A percentile compares a stretch with the other conserved stretches of the same genome.
Conservation (phyloP, 768 basidiomycete genomes). For the Termitomyces bulborhizus region DNA sequence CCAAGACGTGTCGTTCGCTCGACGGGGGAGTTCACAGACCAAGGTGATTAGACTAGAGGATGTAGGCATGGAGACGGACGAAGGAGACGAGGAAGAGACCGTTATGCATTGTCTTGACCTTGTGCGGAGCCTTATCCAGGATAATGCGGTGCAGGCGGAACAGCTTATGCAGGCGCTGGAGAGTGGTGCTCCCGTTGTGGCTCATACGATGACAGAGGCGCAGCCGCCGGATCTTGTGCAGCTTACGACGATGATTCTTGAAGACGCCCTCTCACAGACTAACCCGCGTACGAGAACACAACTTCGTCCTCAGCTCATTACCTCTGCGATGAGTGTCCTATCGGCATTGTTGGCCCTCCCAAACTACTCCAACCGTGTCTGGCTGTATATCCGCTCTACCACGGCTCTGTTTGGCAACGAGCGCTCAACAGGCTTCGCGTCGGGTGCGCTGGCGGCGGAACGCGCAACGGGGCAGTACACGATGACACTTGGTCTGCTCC, state of each 20-base stretch:
- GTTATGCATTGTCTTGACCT: slow-evolving; percentile 76
- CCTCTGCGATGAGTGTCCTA: slow-evolving; percentile 78
- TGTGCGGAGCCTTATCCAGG: slow-evolving; percentile 68
- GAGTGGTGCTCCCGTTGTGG: slow-evolving; percentile 44
- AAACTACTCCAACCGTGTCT: slow-evolving; percentile 74
- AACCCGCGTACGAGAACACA: slow-evolving; percentile 30
- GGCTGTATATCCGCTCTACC: slow-evolving; percentile 83
- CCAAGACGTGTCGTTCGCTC: slow-evolving; percentile 49
- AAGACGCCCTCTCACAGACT: slow-evolving; percentile 64
- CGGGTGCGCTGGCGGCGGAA: slow-evolving; percentile 64
- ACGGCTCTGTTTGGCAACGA: slow-evolving; percentile 69
- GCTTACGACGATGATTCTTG: slow-evolving; percentile 74
- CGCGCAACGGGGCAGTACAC: slow-evolving; percentile 71
- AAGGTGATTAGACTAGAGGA: slow-evolving; percentile 54
- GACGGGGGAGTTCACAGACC: slow-evolving; percentile 30
- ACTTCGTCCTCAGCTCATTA: slow-evolving; percentile 59
- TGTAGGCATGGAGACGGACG: slow-evolving; percentile 65
- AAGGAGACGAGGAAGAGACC: slow-evolving; percentile 53
- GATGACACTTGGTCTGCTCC: slow-evolving; percentile 74
- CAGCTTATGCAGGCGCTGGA: slow-evolving; percentile 67
- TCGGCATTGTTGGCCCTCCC: slow-evolving; percentile 71
- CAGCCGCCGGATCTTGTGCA: slow-evolving; percentile 71
- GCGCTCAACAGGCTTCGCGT: slow-evolving; percentile 47
- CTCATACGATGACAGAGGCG: slow-evolving; percentile 44
- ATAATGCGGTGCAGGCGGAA: slow-evolving; percentile 58